A percentile compares a stretch with the other conserved stretches of the same genome.
These are phyloP conservation scores for Fusarium illudens DNA, from an alignment of 2,329 filamentous ascomycete species.

Conservation along the genomic window DNA sequence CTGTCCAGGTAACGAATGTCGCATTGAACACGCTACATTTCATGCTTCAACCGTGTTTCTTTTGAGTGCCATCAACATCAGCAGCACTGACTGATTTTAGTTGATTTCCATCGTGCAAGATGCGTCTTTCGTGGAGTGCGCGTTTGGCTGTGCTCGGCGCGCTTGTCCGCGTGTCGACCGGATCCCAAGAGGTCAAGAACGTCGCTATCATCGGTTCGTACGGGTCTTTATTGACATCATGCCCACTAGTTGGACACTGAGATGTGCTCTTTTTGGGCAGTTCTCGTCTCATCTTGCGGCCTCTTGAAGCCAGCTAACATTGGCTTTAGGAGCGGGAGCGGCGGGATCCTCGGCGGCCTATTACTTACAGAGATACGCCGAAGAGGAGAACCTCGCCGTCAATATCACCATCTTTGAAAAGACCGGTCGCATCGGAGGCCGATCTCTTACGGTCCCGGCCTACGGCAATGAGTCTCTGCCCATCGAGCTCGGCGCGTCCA, in stretches of 20 bases:
- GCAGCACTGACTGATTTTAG: not conserved
- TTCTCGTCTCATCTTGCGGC: not conserved
- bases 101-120: slow-evolving; percentile 5
- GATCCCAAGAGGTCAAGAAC: slow-evolving; percentile 41
- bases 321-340: slow-evolving; percentile 79
- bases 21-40: not conserved
- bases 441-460: slow-evolving; percentile 83
- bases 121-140: slow-evolving; percentile 25
- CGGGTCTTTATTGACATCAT: not conserved
- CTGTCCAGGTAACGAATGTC: not conserved
- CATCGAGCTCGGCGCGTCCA: slow-evolving; percentile 88
- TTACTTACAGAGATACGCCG: slow-evolving; percentile 76
- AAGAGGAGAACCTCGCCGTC: slow-evolving; percentile 65
- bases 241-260: no score
- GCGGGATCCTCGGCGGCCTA: slow-evolving; percentile 89
- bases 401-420: slow-evolving; percentile 92
- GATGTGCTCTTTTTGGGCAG: not conserved
- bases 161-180: slow-evolving; percentile 18
- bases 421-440: slow-evolving; percentile 79
- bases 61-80: not conserved
- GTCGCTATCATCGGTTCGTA: slow-evolving; percentile 50
- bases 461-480: slow-evolving; percentile 73
- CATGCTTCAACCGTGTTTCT: not conserved
- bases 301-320: slow-evolving; percentile 11
- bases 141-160: slow-evolving; percentile 31